Conservation (phyloP, 2,329 filamentous ascomycete species). For the Akanthomyces muscarius region DNA sequence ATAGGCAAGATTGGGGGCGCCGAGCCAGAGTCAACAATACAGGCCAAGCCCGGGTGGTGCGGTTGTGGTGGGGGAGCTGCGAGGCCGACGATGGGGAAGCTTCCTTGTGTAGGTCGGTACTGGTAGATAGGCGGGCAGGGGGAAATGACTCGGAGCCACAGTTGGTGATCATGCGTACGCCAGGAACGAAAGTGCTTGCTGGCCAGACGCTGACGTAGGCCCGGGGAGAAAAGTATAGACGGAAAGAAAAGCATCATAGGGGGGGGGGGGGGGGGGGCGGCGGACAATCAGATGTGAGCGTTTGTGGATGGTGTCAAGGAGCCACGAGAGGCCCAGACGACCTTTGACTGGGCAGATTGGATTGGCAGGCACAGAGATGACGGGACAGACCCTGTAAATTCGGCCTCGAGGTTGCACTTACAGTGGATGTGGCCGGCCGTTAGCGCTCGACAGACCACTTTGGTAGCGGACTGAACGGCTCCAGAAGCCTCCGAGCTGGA, state of each 20-base stretch:
- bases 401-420: background rate
- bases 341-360: background rate
- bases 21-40: background rate
- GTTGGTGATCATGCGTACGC: background rate
- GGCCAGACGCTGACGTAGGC: background rate
- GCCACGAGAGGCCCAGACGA: slow-evolving; percentile 1
- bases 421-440: background rate
- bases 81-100: background rate
- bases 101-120: too few species aligned
- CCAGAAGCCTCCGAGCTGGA: background rate
- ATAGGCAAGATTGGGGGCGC: background rate
- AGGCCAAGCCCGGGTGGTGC: too few species aligned
- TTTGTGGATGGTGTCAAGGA: background rate
- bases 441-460: background rate
- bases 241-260: background rate
- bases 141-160: background rate
- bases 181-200: background rate
- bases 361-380: background rate
- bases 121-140: background rate
- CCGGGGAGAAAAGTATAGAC: background rate
- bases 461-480: background rate
- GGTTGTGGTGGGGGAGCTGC: background rate
- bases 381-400: background rate
- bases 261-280: too few species aligned
- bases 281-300: background rate